A percentile compares a stretch with the other conserved stretches of the same genome.
Evolutionary conservation across 257 asterid genomes (phyloP).

Genomic region (Verbena officinalis): DNA sequence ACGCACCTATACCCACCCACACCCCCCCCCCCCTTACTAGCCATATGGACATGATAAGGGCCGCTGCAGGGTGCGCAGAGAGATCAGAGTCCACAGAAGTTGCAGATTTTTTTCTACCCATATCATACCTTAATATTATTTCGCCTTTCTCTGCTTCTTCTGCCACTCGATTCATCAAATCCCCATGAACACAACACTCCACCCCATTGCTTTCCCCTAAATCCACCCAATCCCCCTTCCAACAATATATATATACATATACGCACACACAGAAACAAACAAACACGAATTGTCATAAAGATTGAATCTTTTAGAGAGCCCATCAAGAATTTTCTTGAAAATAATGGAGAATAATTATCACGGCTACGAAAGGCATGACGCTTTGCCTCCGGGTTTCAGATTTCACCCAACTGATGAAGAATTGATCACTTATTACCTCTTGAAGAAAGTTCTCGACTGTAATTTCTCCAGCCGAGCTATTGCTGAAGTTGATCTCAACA

Average conservation of each 20-base stretch:
- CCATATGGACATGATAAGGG: constrained; percentile 50
- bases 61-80: constrained; percentile 45
- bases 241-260: no score
- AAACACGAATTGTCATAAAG: neutral
- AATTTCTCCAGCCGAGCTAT: constrained; percentile 69
- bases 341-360: constrained; percentile 49
- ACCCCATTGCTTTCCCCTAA: neutral
- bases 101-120: constrained; percentile 36
- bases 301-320: neutral
- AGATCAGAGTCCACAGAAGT: constrained; percentile 38
- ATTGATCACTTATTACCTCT: constrained; percentile 75
- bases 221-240: neutral
- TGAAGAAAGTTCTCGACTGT: constrained; percentile 75
- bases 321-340: neutral
- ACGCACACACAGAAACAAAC: no score
- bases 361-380: constrained; percentile 45
- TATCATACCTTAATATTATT: constrained; percentile 42
- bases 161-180: constrained; percentile 48
- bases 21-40: constrained; percentile 28
- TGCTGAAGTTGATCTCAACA: constrained; percentile 90
- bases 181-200: constrained; percentile 46
- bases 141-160: constrained; percentile 28
- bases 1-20: no score
- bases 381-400: constrained; percentile 80
- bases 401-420: constrained; percentile 96